These are phyloP conservation scores for Platanthera zijinensis DNA, from an alignment of 106 monocot genomes.

Conservation along the genomic window DNA sequence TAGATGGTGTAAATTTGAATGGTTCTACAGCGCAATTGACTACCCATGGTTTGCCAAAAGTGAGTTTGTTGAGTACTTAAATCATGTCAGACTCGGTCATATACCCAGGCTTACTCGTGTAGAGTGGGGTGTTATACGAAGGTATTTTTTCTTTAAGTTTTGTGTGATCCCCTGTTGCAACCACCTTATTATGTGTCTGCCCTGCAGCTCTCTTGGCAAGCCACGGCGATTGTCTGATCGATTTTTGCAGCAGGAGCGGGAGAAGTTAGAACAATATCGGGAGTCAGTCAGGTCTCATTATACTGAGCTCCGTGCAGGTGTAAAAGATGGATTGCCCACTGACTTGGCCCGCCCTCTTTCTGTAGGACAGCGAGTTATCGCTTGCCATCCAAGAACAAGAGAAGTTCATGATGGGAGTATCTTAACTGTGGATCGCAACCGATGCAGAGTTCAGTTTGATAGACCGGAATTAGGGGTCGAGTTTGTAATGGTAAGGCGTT, in stretches of 20 bases:
- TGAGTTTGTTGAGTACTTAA: constrained; percentile 96
- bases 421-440: constrained; percentile 72
- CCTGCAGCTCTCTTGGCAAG: constrained; percentile 87
- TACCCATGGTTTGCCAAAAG: constrained; percentile 98
- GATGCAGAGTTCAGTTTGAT: constrained; percentile 97
- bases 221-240: constrained; percentile 75
- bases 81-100: constrained; percentile 91
- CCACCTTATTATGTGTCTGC: constrained; percentile 3
- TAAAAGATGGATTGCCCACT: constrained; percentile 74
- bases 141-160: constrained; percentile 28
- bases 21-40: constrained; percentile 99
- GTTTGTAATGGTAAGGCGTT: constrained; percentile 68
- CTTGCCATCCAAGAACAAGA: constrained; percentile 95
- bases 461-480: constrained; percentile 88
- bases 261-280: constrained; percentile 82
- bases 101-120: constrained; percentile 94
- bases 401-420: constrained; percentile 98
- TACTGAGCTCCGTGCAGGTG: constrained; percentile 66
- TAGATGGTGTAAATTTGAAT: constrained; percentile 94
- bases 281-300: constrained; percentile 92
- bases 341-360: constrained; percentile 89
- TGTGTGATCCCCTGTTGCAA: neutral
- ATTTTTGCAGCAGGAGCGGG: constrained; percentile 81
- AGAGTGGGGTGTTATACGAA: constrained; percentile 98
- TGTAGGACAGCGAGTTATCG: constrained; percentile 96